phyloP scores from a whole-genome alignment of 176 grass and related monocot genomes.

The Cenchrus fungigraminus region DNA sequence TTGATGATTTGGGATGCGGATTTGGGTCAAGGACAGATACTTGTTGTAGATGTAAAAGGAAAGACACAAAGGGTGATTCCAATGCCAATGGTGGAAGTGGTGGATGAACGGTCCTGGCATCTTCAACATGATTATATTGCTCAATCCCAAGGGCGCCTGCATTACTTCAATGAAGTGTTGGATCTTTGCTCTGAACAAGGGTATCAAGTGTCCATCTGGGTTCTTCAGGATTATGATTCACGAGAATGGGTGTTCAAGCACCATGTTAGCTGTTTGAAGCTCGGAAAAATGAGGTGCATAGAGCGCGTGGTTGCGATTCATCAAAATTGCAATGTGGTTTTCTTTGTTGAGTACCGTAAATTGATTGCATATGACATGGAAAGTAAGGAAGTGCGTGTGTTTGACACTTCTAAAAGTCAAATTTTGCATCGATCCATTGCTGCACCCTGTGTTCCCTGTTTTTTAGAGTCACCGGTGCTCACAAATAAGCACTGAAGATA shows the following conservation, averaged over 20 bases:
- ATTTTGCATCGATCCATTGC: too few relatives aligned
- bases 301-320: neutral
- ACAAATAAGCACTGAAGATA: too few relatives aligned
- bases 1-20: neutral
- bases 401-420: too few relatives aligned
- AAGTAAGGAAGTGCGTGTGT: neutral
- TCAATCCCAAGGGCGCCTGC: neutral
- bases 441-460: too few relatives aligned
- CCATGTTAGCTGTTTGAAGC: neutral
- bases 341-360: neutral
- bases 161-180: neutral
- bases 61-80: neutral
- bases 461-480: too few relatives aligned
- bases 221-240: neutral
- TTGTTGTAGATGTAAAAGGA: neutral
- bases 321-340: neutral
- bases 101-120: too few relatives aligned
- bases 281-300: neutral
- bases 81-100: neutral
- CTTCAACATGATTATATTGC: neutral
- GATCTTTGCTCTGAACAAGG: neutral
- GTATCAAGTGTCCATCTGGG: neutral
- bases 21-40: neutral
- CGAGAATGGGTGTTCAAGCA: neutral
- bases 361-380: constrained; percentile 5